Conservation (phyloP, 2,329 filamentous ascomycete genomes). For the Thermomyces lanuginosus region DNA sequence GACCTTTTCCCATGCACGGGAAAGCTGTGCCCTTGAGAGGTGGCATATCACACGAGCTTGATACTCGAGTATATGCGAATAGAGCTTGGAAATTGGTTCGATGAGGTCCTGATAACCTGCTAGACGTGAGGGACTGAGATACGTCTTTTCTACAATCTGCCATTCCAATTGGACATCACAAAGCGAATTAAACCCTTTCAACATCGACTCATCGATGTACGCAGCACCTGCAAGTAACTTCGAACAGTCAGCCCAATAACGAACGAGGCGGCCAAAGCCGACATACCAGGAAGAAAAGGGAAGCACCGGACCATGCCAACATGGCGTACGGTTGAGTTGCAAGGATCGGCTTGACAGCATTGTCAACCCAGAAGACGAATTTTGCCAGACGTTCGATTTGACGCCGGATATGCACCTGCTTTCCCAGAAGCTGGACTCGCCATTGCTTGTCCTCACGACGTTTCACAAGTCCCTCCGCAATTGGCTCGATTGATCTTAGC, state of each 20-base stretch:
- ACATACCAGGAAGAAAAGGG: conserved; percentile 11
- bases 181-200: conserved; percentile 10
- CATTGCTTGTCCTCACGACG: conserved; percentile 9
- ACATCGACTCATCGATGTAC: conserved; percentile 9
- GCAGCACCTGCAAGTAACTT: conserved; percentile 1
- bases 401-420: conserved; percentile 4
- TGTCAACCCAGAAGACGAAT: conserved; percentile 3
- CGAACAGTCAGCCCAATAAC: not conserved
- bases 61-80: conserved; percentile 10
- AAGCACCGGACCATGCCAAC: conserved; percentile 13
- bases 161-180: conserved; percentile 9
- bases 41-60: conserved; percentile 5
- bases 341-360: conserved; percentile 4
- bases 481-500: too few species aligned
- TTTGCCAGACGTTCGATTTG: conserved; percentile 5
- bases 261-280: not conserved
- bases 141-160: conserved; percentile 7
- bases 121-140: too few species aligned
- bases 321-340: conserved; percentile 11
- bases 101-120: not conserved
- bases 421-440: conserved; percentile 7
- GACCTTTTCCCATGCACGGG: conserved; percentile 8
- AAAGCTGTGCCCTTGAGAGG: conserved; percentile 2
- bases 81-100: conserved; percentile 7
- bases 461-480: too few species aligned